Evolutionary conservation across 768 basidiomycete species (phyloP), one percentile per base, ranked within the genome.

Genomic region (Lactifluus pinguis): DNA sequence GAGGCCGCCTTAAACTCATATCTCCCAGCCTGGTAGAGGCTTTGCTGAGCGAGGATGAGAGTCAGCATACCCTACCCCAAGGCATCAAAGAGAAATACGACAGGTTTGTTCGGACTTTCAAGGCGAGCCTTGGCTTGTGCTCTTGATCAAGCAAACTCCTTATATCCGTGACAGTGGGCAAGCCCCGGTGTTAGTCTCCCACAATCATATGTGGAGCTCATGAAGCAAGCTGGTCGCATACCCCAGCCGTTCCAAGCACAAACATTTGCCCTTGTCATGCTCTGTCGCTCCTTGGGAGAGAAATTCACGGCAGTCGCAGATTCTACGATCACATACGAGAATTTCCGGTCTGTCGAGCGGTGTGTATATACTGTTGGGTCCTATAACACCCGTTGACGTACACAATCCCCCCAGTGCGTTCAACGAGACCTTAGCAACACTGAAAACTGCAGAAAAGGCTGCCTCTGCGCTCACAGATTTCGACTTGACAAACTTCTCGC

Each of bases 171-270:
- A 10, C 11, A 38, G 36, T 2, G 11, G 36, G 2, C 6, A 38
- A 2, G 9, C 36, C n/a, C n/a, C n/a, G 9, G 11, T 5, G 5
- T 62, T 32, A 3, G 10, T 0, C 45, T 64, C 4, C 63, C 60
- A 4, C 45, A 17, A 17, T 34, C 49, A 15, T 64, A 53, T 21
- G 47, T 49, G 25, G 25, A 53, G 5, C 50, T 64, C 41, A 36
- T 62, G 51, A 64, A 57, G 63, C 17, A 57, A 42, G 60, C 60
- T 2, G 53, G 63, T 41, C 55, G 21, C 29, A 62, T 61, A 42
- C 59, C 51, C 36, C 36, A 55, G 3, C 63, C 63, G 0, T 64
- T 56, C 55, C 60, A 62, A 21, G 55, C 63, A 25, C 63, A 62
- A 44, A 50, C 25, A 25, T 25, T 25, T 25, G 25, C 25, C 25